phyloP scores from a whole-genome alignment of 2,329 filamentous ascomycete genomes.

The Didymella keratinophila region DNA sequence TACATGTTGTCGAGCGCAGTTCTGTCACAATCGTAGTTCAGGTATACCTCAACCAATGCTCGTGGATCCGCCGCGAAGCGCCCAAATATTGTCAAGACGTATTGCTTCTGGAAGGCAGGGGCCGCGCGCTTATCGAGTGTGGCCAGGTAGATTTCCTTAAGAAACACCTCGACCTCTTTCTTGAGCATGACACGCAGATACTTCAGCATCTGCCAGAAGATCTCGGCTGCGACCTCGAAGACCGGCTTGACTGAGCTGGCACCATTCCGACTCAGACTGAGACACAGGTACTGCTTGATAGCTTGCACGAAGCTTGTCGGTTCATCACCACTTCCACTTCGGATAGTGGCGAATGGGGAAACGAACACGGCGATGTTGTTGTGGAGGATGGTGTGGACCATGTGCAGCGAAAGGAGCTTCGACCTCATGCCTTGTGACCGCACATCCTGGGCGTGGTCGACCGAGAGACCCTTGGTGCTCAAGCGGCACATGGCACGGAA shows the following conservation, averaged over 20 bases:
- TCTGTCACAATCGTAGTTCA: slow-evolving; percentile 98
- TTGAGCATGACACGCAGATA: slow-evolving; percentile 94
- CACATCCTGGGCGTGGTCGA: slow-evolving; percentile 91
- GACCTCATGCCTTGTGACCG: slow-evolving; percentile 97
- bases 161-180: slow-evolving; percentile 97
- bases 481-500: slow-evolving; percentile 98
- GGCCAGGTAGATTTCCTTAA: slow-evolving; percentile 96
- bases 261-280: slow-evolving; percentile 93
- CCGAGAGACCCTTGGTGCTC: slow-evolving; percentile 87
- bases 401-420: slow-evolving; percentile 91
- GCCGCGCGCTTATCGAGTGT: slow-evolving; percentile 88
- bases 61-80: slow-evolving; percentile 85
- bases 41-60: slow-evolving; percentile 90
- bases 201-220: slow-evolving; percentile 97
- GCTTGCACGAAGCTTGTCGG: slow-evolving; percentile 92
- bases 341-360: slow-evolving; percentile 90
- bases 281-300: slow-evolving; percentile 94
- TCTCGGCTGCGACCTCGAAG: slow-evolving; percentile 95
- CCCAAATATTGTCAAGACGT: slow-evolving; percentile 86
- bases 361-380: slow-evolving; percentile 92
- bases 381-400: slow-evolving; percentile 93
- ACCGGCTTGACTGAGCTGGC: slow-evolving; percentile 90
- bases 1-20: slow-evolving; percentile 95
- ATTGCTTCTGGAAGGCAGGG: slow-evolving; percentile 88
- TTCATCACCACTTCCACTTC: slow-evolving; percentile 86